A percentile compares a stretch with the other conserved stretches of the same genome.
These are phyloP conservation scores for Triadica sebifera DNA, from an alignment of 345 rosid genomes.

Conservation along the genomic window DNA sequence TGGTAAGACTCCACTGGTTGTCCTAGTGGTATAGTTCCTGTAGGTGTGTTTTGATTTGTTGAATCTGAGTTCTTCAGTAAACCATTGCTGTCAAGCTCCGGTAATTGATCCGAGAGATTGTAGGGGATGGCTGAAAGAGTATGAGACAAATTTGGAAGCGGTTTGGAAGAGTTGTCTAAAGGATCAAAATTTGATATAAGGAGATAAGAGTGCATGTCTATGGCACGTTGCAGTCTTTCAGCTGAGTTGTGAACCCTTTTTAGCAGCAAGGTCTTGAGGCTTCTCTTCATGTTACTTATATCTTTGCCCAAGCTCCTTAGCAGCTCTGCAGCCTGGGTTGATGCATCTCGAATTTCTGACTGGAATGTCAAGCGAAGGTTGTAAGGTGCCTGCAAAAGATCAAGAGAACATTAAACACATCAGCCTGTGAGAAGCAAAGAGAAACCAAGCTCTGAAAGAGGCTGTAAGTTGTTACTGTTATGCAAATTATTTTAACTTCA, in stretches of 20 bases:
- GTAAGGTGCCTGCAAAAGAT: conserved; percentile 48
- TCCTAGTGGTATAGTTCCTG: conserved; percentile 13
- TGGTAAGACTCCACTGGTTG: conserved; percentile 42
- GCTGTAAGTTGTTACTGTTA: too few relatives aligned
- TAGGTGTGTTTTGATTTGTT: background rate
- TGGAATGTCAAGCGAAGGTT: conserved; percentile 47
- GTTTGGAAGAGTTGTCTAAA: conserved; percentile 31
- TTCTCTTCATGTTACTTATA: conserved; percentile 44
- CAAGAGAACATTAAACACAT: background rate
- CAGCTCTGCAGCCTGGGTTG: conserved; percentile 54
- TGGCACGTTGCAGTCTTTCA: conserved; percentile 44
- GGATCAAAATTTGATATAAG: conserved; percentile 33
- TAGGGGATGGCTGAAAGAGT: conserved; percentile 16
- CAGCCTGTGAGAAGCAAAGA: too few relatives aligned
- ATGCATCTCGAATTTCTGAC: conserved; percentile 45
- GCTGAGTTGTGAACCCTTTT: conserved; percentile 50
- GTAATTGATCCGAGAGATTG: conserved; percentile 15
- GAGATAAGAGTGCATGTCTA: conserved; percentile 52
- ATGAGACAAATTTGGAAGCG: conserved; percentile 21
- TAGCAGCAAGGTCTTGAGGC: conserved; percentile 33
- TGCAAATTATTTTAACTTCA: too few relatives aligned
- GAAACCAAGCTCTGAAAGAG: too few relatives aligned
- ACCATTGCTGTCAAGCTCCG: conserved; percentile 16
- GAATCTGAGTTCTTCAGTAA: conserved; percentile 2
- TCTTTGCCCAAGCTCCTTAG: conserved; percentile 52